A percentile compares a stretch with the other conserved stretches of the same genome.
These are phyloP conservation scores for Symbiodinium natans DNA, from an alignment of 73 alveolate genomes.

Conservation along the genomic window DNA sequence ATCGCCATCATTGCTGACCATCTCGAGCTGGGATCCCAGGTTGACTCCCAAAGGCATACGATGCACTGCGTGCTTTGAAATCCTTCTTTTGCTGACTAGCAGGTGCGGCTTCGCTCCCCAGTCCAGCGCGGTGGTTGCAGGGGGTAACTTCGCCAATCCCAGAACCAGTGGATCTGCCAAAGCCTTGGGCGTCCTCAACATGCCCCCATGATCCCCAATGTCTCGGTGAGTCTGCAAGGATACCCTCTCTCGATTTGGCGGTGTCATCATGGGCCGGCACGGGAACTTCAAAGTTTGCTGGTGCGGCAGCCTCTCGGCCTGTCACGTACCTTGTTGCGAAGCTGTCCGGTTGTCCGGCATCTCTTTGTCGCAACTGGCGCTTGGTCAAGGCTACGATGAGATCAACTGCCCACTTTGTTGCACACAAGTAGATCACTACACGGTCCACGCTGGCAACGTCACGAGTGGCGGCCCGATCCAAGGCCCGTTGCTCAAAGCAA, in stretches of 20 bases:
- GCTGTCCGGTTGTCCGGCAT: neutral
- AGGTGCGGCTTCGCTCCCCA: conserved; percentile 66
- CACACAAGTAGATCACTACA: conserved; percentile 10
- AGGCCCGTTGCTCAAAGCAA: neutral
- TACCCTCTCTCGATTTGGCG: conserved; percentile 50
- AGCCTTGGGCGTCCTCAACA: neutral
- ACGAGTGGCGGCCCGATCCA: conserved; percentile 72
- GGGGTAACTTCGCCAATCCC: conserved; percentile 15
- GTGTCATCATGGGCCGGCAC: conserved; percentile 80
- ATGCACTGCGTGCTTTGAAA: no score
- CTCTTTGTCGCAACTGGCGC: neutral
- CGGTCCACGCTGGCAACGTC: conserved; percentile 63
- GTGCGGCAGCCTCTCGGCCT: conserved; percentile 54
- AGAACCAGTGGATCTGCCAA: conserved; percentile 25
- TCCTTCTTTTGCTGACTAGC: no score
- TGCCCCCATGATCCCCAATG: neutral
- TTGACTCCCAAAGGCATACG: no score
- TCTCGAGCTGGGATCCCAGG: neutral
- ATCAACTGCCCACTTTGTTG: conserved; percentile 33
- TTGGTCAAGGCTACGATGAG: conserved; percentile 37
- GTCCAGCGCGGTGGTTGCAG: conserved; percentile 21
- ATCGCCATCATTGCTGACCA: conserved; percentile 35
- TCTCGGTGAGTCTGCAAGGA: neutral
- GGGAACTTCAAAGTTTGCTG: conserved; percentile 74
- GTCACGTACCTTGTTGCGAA: no score